phyloP scores from a whole-genome alignment of 495 filamentous ascomycete genomes.

The Neurospora sp. region DNA sequence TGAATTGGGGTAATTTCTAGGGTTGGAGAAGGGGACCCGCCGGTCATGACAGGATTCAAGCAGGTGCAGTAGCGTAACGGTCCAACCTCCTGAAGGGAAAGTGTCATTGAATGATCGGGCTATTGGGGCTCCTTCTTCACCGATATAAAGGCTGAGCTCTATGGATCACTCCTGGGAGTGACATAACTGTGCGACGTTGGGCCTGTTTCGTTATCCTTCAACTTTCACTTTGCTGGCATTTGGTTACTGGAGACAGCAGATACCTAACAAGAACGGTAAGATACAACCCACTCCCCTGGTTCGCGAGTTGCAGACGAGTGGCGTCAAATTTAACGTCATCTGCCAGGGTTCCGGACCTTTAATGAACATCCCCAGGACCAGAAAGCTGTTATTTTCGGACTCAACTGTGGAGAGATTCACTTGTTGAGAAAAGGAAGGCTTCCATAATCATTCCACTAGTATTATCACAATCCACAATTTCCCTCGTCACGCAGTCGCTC shows the following conservation, averaged over 20 bases:
- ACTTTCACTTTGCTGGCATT: not conserved
- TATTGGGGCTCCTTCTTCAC: not conserved
- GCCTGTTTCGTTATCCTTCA: not conserved
- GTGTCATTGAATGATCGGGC: not conserved
- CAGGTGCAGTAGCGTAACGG: not conserved
- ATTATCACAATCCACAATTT: not conserved
- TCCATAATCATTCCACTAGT: not conserved
- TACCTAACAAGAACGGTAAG: not conserved
- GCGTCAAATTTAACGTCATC: conserved; percentile 5
- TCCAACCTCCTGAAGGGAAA: not conserved
- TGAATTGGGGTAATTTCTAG: not conserved
- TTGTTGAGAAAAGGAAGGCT: not conserved
- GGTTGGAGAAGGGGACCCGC: not conserved
- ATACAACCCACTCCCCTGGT: not conserved
- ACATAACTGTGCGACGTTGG: not conserved
- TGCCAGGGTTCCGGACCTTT: conserved; percentile 1
- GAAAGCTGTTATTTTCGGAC: conserved; percentile 1
- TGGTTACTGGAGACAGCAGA: not conserved
- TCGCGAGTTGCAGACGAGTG: not conserved
- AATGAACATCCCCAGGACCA: not conserved
- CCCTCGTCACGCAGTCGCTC: not conserved
- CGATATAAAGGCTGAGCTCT: not conserved
- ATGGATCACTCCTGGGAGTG: not conserved
- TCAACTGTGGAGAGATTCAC: not conserved
- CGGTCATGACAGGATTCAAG: not conserved